Base-by-base conservation (phyloP, 225 moss, liverwort and hornwort species). In the Physcomitrium patens region DNA sequence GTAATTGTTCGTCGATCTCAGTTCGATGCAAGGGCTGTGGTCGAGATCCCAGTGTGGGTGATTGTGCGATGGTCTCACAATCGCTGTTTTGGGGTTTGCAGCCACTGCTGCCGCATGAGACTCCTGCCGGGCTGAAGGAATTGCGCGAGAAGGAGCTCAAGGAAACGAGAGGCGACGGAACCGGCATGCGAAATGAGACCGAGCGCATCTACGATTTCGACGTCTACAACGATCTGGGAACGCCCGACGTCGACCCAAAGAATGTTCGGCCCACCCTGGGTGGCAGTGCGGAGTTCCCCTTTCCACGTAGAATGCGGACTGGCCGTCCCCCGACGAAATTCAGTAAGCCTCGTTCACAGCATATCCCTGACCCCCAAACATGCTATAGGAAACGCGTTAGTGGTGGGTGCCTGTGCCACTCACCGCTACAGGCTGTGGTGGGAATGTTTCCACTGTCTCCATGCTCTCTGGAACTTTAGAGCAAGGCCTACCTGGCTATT, bases 131-230 rank as follows among this genome's bases (percentile, higher is more conserved):
- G 13, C 74, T 94, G 0, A 74, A 87, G 57, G 69, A 46, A 31
- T 63, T 87, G 47, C 85, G 89, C 60, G 81, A 78, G 56, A 68
- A 75, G 49, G 91, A 94, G 84, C 86, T 91, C 1, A 0, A 13
- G 0, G 28, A 65, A 16, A 45, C 80, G 57, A 83, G 85, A 31
- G 94, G 94, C 16, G 26, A 89, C 7, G 89, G 92, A 44, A 83
- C 26, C 7, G 92, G 90, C 9, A 62, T 71, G 24, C 81, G 90
- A 26, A 73, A 80, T 5, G 1, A 8, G 8, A 67, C 78, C 14
- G 94, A 94, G 28, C 90, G 92, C 61, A 82, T 92, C 75, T 94
- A 94, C 69, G 92, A 94, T 50, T 92, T 82, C 65, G 89, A 78
- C 9, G 43, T 19, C 14, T 94, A 87, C 74, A 37, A 92, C 59